Percentiles rank a stretch among this genome's conserved stretches.
Evolutionary conservation across 2,329 filamentous ascomycete genomes (phyloP).

Genomic region (Trichoderma sp.): DNA sequence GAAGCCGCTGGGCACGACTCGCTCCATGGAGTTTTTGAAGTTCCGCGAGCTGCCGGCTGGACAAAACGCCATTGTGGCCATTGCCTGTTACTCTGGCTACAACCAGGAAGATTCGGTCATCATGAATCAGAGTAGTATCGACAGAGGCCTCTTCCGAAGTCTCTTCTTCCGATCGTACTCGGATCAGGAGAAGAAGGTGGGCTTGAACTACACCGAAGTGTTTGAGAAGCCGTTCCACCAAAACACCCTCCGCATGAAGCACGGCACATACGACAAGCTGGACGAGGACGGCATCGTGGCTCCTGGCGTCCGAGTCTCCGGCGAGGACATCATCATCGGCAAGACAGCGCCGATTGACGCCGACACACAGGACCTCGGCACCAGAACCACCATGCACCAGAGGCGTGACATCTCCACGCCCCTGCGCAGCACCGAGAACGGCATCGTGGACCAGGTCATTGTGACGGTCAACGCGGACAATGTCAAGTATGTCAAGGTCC

Average conservation of each 20-base stretch:
- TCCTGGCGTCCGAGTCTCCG: conserved; percentile 90
- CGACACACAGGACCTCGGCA: conserved; percentile 90
- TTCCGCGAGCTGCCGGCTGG: conserved; percentile 96
- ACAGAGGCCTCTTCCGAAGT: conserved; percentile 95
- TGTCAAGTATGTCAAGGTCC: conserved; percentile 93
- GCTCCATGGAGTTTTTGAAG: conserved; percentile 98
- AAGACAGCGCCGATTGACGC: conserved; percentile 95
- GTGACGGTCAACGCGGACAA: conserved; percentile 94
- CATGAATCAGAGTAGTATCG: conserved; percentile 99
- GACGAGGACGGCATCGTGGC: conserved; percentile 95
- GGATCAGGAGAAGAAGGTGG: conserved; percentile 94
- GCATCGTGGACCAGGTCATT: conserved; percentile 91
- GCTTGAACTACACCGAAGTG: conserved; percentile 86
- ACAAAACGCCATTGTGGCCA: conserved; percentile 97
- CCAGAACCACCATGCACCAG: conserved; percentile 84
- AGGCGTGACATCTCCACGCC: conserved; percentile 97
- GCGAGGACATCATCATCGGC: conserved; percentile 98
- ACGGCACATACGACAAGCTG: conserved; percentile 95
- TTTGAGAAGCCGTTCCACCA: conserved; percentile 93
- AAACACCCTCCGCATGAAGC: conserved; percentile 89
- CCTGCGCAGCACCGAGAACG: conserved; percentile 91
- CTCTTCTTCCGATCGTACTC: conserved; percentile 98
- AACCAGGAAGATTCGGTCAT: conserved; percentile 99
- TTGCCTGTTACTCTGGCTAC: conserved; percentile 96
- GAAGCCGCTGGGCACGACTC: conserved; percentile 92